A percentile compares a stretch with the other conserved stretches of the same genome.
phyloP scores from a whole-genome alignment of 208 protist genomes.

The Naegleria gruberi region DNA sequence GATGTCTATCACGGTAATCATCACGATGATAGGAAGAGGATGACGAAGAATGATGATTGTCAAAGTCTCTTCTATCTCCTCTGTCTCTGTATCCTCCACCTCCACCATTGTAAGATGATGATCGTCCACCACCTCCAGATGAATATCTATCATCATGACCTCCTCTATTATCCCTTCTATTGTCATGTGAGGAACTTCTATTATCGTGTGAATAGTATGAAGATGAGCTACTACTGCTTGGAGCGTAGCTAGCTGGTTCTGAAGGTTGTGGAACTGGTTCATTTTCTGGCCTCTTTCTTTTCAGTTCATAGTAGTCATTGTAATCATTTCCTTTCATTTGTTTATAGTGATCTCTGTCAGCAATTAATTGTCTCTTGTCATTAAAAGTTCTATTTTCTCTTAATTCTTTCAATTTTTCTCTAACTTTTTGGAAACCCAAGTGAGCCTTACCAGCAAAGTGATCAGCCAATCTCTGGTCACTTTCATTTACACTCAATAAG shows the following conservation, averaged over 20 bases:
- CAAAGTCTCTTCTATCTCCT: neutral
- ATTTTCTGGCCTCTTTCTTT: neutral
- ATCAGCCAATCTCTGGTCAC: constrained; percentile 18
- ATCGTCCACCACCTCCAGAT: neutral
- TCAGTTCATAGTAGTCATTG: neutral
- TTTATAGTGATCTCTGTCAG: neutral
- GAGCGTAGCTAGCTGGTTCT: neutral
- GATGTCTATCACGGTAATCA: no score
- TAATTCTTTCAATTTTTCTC: constrained; percentile 15
- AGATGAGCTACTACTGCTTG: neutral
- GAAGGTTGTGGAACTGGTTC: neutral
- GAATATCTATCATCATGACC: neutral
- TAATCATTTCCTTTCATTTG: neutral
- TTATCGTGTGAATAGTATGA: neutral
- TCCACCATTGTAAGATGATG: neutral
- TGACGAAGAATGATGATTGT: neutral
- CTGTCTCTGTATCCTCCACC: neutral
- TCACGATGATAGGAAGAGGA: no score
- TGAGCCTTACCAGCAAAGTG: constrained; percentile 21
- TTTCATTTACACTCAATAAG: constrained; percentile 9
- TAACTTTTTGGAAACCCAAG: constrained; percentile 17
- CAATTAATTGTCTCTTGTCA: neutral
- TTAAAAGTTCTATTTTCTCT: neutral
- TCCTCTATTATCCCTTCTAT: neutral
- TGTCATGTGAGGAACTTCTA: neutral